Conservation (phyloP, 192 early-diverging fungal species). For the Entophlyctis luteolus region DNA sequence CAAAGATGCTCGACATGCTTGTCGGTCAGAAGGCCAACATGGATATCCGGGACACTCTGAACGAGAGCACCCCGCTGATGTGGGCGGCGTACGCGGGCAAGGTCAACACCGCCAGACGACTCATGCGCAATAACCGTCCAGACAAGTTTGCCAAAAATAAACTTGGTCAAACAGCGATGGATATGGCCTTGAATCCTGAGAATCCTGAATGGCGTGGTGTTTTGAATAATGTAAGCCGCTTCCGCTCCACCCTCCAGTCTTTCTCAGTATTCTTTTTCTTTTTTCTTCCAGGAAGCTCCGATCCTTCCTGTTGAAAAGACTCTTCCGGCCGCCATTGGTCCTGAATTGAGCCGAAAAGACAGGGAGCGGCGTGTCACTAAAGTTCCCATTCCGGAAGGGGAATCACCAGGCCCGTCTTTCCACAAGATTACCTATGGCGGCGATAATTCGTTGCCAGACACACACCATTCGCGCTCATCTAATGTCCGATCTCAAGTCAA, state of each 20-base stretch:
- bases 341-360: neutral
- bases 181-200: constrained; percentile 68
- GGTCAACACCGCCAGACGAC: constrained; percentile 60
- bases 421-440: constrained; percentile 22
- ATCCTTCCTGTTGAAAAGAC: constrained; percentile 1
- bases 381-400: constrained; percentile 1
- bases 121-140: constrained; percentile 75
- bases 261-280: neutral
- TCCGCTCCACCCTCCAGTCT: neutral
- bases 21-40: constrained; percentile 73
- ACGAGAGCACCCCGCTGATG: constrained; percentile 74
- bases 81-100: constrained; percentile 86
- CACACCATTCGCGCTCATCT: neutral
- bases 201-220: constrained; percentile 50
- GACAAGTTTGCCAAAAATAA: constrained; percentile 72
- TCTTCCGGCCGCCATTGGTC: neutral
- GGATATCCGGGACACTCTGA: constrained; percentile 80
- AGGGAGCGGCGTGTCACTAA: constrained; percentile 13
- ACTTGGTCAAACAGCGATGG: constrained; percentile 72
- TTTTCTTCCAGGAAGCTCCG: constrained; percentile 9
- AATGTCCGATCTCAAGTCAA: constrained; percentile 22
- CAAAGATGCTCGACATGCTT: constrained; percentile 63
- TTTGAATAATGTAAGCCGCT: constrained; percentile 39
- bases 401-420: constrained; percentile 17
- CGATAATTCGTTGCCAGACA: constrained; percentile 14